Evolutionary conservation across 2,329 filamentous ascomycete genomes (phyloP).

Genomic region (Tolypocladium tundrense): DNA sequence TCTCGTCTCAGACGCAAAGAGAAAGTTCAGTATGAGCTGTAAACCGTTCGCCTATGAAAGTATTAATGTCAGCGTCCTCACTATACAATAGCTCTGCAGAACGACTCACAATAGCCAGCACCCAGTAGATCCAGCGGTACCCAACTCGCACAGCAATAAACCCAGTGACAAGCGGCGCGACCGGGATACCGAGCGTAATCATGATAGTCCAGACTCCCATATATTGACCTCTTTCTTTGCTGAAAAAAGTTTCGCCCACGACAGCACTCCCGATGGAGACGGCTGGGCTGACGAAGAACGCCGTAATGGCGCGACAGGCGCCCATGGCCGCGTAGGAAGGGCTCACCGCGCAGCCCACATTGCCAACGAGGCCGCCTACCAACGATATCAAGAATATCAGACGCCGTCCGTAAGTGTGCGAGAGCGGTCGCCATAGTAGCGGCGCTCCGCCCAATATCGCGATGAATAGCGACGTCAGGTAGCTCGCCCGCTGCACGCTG

Average conservation of each 20-base stretch:
- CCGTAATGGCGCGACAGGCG: constrained; percentile 35
- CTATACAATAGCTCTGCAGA: not conserved
- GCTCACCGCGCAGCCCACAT: constrained; percentile 40
- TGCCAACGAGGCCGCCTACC: constrained; percentile 33
- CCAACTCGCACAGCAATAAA: constrained; percentile 39
- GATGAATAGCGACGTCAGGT: constrained; percentile 30
- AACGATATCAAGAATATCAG: constrained; percentile 41
- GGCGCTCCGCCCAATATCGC: constrained; percentile 16
- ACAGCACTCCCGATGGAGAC: constrained; percentile 13
- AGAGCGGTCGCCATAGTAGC: constrained; percentile 46
- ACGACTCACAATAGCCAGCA: constrained; percentile 36
- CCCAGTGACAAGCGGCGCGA: constrained; percentile 25
- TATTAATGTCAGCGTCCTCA: not conserved
- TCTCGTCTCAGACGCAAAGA: constrained; percentile 11
- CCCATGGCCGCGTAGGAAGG: constrained; percentile 36
- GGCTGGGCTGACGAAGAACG: constrained; percentile 45
- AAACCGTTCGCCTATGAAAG: constrained; percentile 7
- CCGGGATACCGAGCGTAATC: constrained; percentile 14
- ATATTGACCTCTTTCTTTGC: constrained; percentile 5
- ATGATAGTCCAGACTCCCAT: constrained; percentile 12
- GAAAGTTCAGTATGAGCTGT: constrained; percentile 7
- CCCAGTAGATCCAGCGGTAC: constrained; percentile 50
- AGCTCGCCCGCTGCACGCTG: constrained; percentile 36
- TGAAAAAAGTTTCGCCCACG: constrained; percentile 10
- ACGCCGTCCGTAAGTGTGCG: constrained; percentile 41